Conservation (phyloP, 2,329 filamentous ascomycete genomes). For the Amylocarpus encephaloides region DNA sequence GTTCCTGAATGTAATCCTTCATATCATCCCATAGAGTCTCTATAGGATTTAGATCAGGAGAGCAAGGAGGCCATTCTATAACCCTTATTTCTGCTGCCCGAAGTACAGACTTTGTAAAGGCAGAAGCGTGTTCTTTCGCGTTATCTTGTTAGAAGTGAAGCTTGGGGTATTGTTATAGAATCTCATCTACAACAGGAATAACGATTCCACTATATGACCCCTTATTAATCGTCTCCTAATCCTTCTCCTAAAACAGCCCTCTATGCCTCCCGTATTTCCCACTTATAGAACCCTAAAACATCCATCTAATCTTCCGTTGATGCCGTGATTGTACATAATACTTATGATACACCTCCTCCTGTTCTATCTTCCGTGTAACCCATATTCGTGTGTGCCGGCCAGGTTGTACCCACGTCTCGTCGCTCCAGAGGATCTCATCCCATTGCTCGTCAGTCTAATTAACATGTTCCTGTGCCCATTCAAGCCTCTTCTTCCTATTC, state of each 20-base stretch:
- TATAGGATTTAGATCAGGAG: conserved; percentile 18
- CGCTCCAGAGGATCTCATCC: too few species aligned
- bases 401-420: conserved; percentile 7
- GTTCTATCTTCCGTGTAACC: conserved; percentile 5
- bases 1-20: conserved; percentile 19
- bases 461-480: conserved; percentile 8
- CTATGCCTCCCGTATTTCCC: conserved; percentile 7
- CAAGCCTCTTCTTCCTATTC: conserved; percentile 4
- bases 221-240: conserved; percentile 13
- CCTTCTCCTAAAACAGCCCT: too few species aligned
- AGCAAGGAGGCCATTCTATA: conserved; percentile 14
- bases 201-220: conserved; percentile 11
- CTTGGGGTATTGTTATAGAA: conserved; percentile 10
- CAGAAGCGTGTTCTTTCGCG: conserved; percentile 6
- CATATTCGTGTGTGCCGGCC: too few species aligned
- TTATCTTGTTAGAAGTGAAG: conserved; percentile 14
- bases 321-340: conserved; percentile 9
- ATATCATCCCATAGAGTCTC: conserved; percentile 17
- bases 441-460: conserved; percentile 11
- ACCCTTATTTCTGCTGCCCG: not conserved
- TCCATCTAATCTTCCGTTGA: conserved; percentile 18
- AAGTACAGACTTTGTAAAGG: conserved; percentile 12
- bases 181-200: conserved; percentile 10
- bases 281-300: conserved; percentile 12
- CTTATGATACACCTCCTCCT: too few species aligned